Evolutionary conservation across 2,329 filamentous ascomycete genomes (phyloP).

Genomic region (Thelonectria blattea): DNA sequence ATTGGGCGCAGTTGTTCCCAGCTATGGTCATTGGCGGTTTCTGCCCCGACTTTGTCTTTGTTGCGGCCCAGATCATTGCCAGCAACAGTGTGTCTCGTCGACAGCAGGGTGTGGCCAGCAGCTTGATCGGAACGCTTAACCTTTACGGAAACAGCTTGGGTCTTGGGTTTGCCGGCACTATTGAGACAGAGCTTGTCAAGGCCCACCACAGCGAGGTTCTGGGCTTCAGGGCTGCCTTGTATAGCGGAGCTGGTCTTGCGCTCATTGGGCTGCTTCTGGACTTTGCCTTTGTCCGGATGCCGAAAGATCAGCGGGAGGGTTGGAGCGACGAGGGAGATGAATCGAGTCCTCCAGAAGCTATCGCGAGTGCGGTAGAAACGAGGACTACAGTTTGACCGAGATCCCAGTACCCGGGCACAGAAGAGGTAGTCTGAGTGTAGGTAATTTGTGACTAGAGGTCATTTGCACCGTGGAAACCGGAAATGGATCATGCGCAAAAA

Average conservation of each 20-base stretch:
- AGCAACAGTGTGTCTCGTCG: constrained; percentile 54
- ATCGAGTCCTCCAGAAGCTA: not conserved
- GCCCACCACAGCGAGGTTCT: not conserved
- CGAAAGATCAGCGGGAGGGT: not conserved
- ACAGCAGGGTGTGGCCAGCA: constrained; percentile 57
- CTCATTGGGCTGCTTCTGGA: not conserved
- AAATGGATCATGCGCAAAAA: no score
- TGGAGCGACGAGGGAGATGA: not conserved
- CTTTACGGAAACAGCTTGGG: constrained; percentile 39
- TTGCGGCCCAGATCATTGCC: constrained; percentile 57
- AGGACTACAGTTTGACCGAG: not conserved
- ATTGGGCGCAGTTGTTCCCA: constrained; percentile 48
- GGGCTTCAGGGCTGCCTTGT: not conserved
- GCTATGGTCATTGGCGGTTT: constrained; percentile 39
- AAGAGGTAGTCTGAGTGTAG: no score
- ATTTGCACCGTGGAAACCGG: no score
- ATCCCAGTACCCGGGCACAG: no score
- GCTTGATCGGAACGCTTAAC: constrained; percentile 50
- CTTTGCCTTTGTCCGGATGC: not conserved
- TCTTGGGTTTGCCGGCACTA: constrained; percentile 40
- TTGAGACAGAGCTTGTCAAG: constrained; percentile 34
- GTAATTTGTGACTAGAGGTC: no score
- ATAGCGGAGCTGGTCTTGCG: not conserved
- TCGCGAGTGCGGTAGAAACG: not conserved
- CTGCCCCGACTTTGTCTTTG: constrained; percentile 55